A percentile compares a stretch with the other conserved stretches of the same genome.
These are phyloP conservation scores for Pleoardoris graminearum DNA, from an alignment of 2,329 filamentous ascomycete genomes.

Conservation along the genomic window DNA sequence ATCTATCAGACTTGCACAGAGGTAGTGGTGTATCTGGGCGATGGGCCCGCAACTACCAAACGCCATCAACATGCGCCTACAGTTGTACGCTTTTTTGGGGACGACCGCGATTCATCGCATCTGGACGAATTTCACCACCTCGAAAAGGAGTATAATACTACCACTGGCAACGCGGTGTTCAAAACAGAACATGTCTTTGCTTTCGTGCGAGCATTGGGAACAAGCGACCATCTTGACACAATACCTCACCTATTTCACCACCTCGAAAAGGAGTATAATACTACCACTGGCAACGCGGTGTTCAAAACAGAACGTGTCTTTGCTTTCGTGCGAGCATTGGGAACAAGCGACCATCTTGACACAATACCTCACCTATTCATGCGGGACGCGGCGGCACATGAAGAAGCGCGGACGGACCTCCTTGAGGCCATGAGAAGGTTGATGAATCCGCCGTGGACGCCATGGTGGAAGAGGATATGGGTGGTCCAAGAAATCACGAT, in stretches of 20 bases:
- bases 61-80: not conserved
- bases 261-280: too few species aligned
- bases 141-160: not conserved
- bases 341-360: not conserved
- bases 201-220: not conserved
- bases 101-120: not conserved
- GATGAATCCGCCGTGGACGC: constrained; percentile 19
- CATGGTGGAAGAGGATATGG: constrained; percentile 25
- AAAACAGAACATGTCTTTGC: not conserved
- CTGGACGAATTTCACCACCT: not conserved
- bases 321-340: not conserved
- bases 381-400: not conserved
- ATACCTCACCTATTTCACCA: not conserved
- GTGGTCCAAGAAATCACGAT: constrained; percentile 20
- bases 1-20: constrained; percentile 16
- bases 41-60: not conserved
- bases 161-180: not conserved
- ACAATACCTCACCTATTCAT: not conserved
- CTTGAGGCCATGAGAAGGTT: constrained; percentile 16
- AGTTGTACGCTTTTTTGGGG: not conserved
- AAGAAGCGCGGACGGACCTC: constrained; percentile 1
- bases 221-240: not conserved
- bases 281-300: not conserved
- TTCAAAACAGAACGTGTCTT: not conserved
- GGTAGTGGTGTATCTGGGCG: constrained; percentile 20